phyloP scores from a whole-genome alignment of 2,329 filamentous ascomycete genomes.

The Aureobasidium namibiae region DNA sequence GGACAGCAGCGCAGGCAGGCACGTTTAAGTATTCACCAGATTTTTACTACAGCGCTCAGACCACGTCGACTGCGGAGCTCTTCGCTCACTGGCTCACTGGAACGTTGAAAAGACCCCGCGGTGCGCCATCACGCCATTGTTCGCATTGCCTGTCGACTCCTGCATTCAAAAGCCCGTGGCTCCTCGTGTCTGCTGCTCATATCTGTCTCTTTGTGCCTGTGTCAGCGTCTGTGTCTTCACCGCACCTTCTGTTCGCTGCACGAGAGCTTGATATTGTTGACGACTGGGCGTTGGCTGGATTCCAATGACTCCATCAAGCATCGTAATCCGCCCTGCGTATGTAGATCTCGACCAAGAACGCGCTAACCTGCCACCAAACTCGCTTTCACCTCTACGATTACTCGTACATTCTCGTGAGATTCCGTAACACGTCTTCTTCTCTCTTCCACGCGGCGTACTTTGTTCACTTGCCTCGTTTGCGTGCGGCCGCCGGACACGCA shows the following conservation, averaged over 20 bases:
- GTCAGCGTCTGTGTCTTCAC: background rate
- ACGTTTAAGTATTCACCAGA: constrained; percentile 7
- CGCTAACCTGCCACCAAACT: constrained; percentile 7
- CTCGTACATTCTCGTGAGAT: constrained; percentile 2
- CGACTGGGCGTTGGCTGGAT: background rate
- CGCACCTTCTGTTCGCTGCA: background rate
- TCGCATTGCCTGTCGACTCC: background rate
- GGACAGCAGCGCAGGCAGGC: background rate
- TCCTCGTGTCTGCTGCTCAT: background rate
- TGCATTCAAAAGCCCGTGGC: background rate
- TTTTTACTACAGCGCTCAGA: constrained; percentile 1
- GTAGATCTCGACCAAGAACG: constrained; percentile 1
- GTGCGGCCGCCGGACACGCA: background rate
- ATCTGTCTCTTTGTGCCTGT: background rate
- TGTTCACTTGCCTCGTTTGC: background rate
- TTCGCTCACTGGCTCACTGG: background rate
- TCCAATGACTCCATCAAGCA: constrained; percentile 1
- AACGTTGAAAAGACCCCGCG: constrained; percentile 1
- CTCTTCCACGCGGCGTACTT: background rate
- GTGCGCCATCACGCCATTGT: constrained; percentile 6
- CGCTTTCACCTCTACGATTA: constrained; percentile 1
- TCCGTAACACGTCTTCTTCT: background rate
- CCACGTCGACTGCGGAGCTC: background rate
- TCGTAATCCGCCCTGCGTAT: background rate
- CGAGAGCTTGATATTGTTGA: constrained; percentile 5